Evolutionary conservation across 2,329 filamentous ascomycete species (phyloP).

Genomic region (Neoascochyta sp.): DNA sequence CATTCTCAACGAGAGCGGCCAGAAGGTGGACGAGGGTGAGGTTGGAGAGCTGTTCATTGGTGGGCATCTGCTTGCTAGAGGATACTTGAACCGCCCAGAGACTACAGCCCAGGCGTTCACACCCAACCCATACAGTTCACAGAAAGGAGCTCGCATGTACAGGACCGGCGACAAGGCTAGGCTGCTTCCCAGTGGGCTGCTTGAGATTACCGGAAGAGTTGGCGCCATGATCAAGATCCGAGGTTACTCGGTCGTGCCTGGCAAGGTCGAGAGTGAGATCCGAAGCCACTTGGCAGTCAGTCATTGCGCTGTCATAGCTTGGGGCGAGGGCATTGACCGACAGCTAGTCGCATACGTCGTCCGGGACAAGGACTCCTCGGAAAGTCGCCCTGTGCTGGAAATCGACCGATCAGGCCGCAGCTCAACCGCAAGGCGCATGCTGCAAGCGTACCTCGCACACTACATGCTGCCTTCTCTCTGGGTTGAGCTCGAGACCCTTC

Average conservation of each 20-base stretch:
- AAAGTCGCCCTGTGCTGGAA: slow-evolving; percentile 58
- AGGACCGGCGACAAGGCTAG: slow-evolving; percentile 69
- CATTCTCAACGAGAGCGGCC: slow-evolving; percentile 66
- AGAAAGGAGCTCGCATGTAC: slow-evolving; percentile 65
- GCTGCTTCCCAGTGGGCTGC: slow-evolving; percentile 61
- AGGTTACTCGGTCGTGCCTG: slow-evolving; percentile 73
- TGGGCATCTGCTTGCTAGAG: slow-evolving; percentile 65
- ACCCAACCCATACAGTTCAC: slow-evolving; percentile 59
- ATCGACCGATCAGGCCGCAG: slow-evolving; percentile 71
- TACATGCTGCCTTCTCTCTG: slow-evolving; percentile 81
- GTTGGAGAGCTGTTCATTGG: slow-evolving; percentile 73
- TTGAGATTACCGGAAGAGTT: slow-evolving; percentile 73
- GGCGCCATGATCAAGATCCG: slow-evolving; percentile 79
- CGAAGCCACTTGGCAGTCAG: slow-evolving; percentile 66
- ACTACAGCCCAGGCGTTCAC: slow-evolving; percentile 70
- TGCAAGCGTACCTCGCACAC: slow-evolving; percentile 66
- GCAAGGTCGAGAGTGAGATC: slow-evolving; percentile 71
- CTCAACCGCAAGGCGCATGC: slow-evolving; percentile 61
- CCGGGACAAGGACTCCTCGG: slow-evolving; percentile 57
- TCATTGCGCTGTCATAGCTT: slow-evolving; percentile 67
- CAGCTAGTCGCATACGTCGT: slow-evolving; percentile 77
- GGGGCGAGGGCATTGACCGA: slow-evolving; percentile 70
- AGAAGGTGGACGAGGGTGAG: slow-evolving; percentile 57
- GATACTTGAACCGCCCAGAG: slow-evolving; percentile 76
- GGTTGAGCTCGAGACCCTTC: slow-evolving; percentile 68